These are phyloP conservation scores for Sanghuangporus baumii DNA, from an alignment of 1,284 basidiomycete genomes.

Conservation along the genomic window DNA sequence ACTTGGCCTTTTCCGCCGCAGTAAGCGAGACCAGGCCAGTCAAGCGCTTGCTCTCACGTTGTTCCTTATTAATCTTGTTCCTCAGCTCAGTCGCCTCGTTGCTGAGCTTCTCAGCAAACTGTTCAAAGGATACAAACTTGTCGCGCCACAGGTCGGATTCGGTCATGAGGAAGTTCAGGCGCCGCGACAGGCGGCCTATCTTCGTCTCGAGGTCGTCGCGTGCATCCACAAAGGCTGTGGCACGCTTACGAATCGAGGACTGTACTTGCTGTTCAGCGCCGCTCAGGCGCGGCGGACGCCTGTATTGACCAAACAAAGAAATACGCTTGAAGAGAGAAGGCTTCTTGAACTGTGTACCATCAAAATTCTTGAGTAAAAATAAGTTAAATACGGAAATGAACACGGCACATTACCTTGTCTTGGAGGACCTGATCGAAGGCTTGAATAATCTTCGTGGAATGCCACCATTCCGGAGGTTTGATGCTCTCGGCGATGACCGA, in stretches of 20 bases:
- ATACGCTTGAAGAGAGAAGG: conserved; percentile 85
- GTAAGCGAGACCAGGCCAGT: conserved; percentile 73
- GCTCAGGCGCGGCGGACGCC: conserved; percentile 68
- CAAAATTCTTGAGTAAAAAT: conserved; percentile 21
- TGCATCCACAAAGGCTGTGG: conserved; percentile 88
- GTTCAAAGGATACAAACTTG: conserved; percentile 88
- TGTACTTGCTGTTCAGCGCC: conserved; percentile 80
- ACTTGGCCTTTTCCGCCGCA: conserved; percentile 67
- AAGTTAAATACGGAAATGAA: conserved; percentile 14
- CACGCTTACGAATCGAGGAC: conserved; percentile 81
- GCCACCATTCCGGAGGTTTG: conserved; percentile 89
- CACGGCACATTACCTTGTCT: conserved; percentile 58
- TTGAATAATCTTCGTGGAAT: conserved; percentile 80
- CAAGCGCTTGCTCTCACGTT: conserved; percentile 77
- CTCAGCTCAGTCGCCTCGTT: conserved; percentile 77
- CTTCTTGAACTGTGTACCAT: conserved; percentile 66
- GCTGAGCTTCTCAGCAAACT: conserved; percentile 87
- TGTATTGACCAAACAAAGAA: conserved; percentile 66
- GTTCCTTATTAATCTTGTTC: conserved; percentile 82
- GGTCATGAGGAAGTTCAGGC: conserved; percentile 88
- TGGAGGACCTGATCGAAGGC: conserved; percentile 86
- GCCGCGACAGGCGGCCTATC: conserved; percentile 75
- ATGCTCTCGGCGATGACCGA: conserved; percentile 80
- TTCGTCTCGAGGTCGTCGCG: conserved; percentile 88
- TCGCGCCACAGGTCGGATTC: conserved; percentile 86